Evolutionary conservation across 345 rosid genomes (phyloP), one percentile per base, ranked within the genome.

Genomic region (Camelina laxa): DNA sequence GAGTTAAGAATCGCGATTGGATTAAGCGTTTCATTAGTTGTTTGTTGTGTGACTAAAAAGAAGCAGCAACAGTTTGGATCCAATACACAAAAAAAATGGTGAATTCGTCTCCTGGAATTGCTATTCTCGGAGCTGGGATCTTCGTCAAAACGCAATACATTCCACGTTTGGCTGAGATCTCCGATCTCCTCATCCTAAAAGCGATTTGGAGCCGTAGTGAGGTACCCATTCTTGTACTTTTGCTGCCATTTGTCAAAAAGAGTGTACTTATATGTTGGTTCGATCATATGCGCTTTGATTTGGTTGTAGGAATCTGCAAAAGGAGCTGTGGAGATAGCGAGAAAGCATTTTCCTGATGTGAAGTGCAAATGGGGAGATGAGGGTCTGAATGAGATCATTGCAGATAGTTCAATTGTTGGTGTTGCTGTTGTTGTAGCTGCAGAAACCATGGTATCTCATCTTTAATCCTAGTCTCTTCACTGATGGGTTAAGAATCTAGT

Each of bases 341-440:
- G 87, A 42, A 85, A 85, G 79, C 91, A 85, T 81, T 94, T 94
- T 65, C 84, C 96, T 3, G 82, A 76, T 19, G 97, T 94, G 77
- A 84, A 87, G 60, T 84, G 89, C 50, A 89, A 85, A 71, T 94
- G 98, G 98, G 97, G 97, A 39, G 92, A 91, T 55, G 75, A 86
- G 9, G 98, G 96, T 72, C 83, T 91, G 20, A 81, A 84, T 58
- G 89, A 87, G 79, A 89, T 95, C 65, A 80, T 87, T 35, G 77
- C 55, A 20, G 97, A 95, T 54, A 83, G 69, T 22, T 90, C 93
- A 1, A 79, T 91, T 51, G 74, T 83, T 57, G 97, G 86, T 45
- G 92, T 90, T 79, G 97, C 93, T 64, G 97, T 95, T n/a, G 99
- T 91, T 80, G 83, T 95, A 70, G 97, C 97, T 82, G 97, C 89